Percentiles rank a stretch among this genome's conserved stretches.
Evolutionary conservation across 257 asterid species (phyloP).

Genomic region (Nicotiana sylvestris): DNA sequence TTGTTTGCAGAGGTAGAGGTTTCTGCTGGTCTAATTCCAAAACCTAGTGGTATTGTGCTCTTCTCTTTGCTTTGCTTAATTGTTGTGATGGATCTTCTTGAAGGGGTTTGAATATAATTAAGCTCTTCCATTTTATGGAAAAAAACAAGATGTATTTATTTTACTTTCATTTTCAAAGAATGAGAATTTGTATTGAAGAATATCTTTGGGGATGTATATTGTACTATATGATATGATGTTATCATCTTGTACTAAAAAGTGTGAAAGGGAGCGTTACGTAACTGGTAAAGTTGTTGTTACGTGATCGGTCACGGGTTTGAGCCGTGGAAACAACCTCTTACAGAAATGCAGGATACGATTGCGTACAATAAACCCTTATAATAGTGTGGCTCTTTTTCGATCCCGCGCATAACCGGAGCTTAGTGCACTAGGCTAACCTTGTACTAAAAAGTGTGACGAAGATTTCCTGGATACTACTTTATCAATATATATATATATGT

Average conservation of each 20-base stretch:
- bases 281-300: no score
- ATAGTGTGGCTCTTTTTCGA: no score
- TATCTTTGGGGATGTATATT: not conserved
- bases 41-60: slow-evolving; percentile 22
- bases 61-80: slow-evolving; percentile 26
- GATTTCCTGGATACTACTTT: not conserved
- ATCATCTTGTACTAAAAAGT: not conserved
- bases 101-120: not conserved
- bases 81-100: slow-evolving; percentile 9
- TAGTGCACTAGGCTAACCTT: not conserved
- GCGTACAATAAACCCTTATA: no score
- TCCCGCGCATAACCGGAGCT: no score
- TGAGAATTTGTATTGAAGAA: not conserved
- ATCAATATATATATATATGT: not conserved
- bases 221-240: not conserved
- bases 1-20: slow-evolving; percentile 49
- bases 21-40: slow-evolving; percentile 31
- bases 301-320: no score
- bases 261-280: not conserved
- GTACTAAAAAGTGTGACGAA: not conserved
- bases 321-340: no score
- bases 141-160: not conserved
- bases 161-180: not conserved
- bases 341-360: no score
- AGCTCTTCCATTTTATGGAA: not conserved